These are phyloP conservation scores for Calonectria pteridis DNA, from an alignment of 2,329 filamentous ascomycete species.

Conservation along the genomic window DNA sequence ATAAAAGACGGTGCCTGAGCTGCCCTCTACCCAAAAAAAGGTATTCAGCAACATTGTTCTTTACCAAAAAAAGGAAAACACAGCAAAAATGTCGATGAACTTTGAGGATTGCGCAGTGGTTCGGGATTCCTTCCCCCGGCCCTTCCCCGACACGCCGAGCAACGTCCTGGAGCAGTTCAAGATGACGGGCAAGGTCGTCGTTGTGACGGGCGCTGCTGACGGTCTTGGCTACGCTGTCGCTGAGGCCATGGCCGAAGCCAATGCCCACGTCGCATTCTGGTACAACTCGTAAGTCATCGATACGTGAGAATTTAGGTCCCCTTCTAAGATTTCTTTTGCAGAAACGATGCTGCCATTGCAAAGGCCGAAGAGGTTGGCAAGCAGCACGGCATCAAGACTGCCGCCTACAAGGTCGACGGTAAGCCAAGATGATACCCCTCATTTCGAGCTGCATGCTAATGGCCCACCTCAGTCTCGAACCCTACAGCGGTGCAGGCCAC, in stretches of 20 bases:
- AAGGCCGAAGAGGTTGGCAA: constrained; percentile 50
- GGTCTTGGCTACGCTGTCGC: constrained; percentile 59
- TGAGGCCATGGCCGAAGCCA: constrained; percentile 60
- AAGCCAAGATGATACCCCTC: constrained; percentile 8
- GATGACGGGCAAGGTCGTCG: constrained; percentile 55
- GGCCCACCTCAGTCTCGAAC: constrained; percentile 54
- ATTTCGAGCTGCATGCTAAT: neutral
- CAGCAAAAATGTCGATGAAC: constrained; percentile 45
- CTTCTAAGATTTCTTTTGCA: neutral
- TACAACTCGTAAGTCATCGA: constrained; percentile 46
- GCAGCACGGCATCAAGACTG: constrained; percentile 51
- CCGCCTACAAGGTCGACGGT: constrained; percentile 59
- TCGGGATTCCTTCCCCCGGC: constrained; percentile 41
- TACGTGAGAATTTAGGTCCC: too few species aligned
- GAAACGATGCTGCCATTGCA: constrained; percentile 51
- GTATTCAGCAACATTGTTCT: neutral
- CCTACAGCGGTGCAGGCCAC: constrained; percentile 42
- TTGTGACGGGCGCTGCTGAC: constrained; percentile 60
- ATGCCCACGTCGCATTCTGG: constrained; percentile 53
- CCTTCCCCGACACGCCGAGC: constrained; percentile 40
- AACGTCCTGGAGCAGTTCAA: constrained; percentile 61
- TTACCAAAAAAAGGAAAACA: neutral
- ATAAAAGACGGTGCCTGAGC: neutral
- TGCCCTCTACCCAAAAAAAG: neutral
- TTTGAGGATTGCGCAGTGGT: constrained; percentile 36